Percentiles rank a stretch among this genome's conserved stretches.
Conservation (phyloP, 805 yeast genomes). For the Sugiyamaella mastotermitis region DNA sequence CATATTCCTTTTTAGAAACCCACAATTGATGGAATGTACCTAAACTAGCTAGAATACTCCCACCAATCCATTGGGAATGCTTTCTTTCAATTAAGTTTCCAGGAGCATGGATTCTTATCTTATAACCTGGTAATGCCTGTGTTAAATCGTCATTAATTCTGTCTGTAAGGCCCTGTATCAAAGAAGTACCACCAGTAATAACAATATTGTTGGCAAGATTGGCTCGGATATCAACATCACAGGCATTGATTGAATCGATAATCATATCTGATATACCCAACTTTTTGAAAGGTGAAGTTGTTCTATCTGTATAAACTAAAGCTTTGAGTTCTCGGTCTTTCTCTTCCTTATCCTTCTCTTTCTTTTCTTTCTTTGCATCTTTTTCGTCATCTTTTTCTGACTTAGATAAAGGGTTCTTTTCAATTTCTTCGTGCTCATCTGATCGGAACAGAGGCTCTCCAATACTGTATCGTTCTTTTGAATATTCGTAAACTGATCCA, state of each 20-base stretch:
- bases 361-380: slow-evolving; percentile 17
- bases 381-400: slow-evolving; percentile 23
- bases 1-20: slow-evolving; percentile 83
- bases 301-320: slow-evolving; percentile 16
- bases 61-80: slow-evolving; percentile 87
- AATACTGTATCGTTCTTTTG: slow-evolving; percentile 52
- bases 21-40: slow-evolving; percentile 97
- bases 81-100: slow-evolving; percentile 70
- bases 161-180: slow-evolving; percentile 76
- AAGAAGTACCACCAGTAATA: slow-evolving; percentile 76
- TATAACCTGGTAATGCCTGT: slow-evolving; percentile 71
- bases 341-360: slow-evolving; percentile 8
- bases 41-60: slow-evolving; percentile 76
- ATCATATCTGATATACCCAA: slow-evolving; percentile 53
- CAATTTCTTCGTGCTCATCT: slow-evolving; percentile 1
- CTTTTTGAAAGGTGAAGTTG: slow-evolving; percentile 13
- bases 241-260: slow-evolving; percentile 40
- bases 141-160: slow-evolving; percentile 67
- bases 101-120: slow-evolving; percentile 74
- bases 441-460: slow-evolving; percentile 76
- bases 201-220: slow-evolving; percentile 85
- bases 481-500: slow-evolving; percentile 60
- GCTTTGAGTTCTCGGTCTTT: slow-evolving; percentile 8
- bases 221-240: slow-evolving; percentile 85
- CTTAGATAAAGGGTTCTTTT: slow-evolving; percentile 11